phyloP scores from a whole-genome alignment of 2,329 filamentous ascomycete genomes.

The Fusarium marasasianum region DNA sequence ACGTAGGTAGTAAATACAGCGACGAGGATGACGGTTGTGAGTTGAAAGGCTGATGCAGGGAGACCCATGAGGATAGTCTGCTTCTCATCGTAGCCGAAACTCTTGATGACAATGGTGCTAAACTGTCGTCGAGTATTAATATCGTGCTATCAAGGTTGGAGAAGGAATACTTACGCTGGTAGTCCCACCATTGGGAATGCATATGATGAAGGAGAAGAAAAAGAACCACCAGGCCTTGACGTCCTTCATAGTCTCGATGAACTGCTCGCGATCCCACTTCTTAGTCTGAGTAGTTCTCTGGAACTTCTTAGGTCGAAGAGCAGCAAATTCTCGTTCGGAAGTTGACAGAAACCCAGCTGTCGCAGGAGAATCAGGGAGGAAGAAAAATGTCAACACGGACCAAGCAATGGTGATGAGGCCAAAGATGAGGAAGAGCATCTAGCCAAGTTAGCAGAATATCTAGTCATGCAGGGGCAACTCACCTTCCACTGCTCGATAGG shows the following conservation, averaged over 20 bases:
- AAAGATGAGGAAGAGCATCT: conserved; percentile 14
- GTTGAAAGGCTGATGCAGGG: conserved; percentile 2
- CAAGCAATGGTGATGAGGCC: conserved; percentile 7
- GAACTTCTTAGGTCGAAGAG: conserved; percentile 4
- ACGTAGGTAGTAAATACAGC: conserved; percentile 6
- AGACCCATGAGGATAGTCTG: conserved; percentile 18
- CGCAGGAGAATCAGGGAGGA: not conserved
- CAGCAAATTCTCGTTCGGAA: conserved; percentile 8
- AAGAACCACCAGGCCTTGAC: conserved; percentile 19
- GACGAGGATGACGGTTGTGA: conserved; percentile 1
- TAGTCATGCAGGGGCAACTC: fast-evolving
- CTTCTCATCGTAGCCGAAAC: conserved; percentile 6
- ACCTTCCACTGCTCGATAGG: conserved; percentile 11
- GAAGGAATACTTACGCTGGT: not conserved
- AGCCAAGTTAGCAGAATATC: not conserved
- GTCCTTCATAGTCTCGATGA: conserved; percentile 5
- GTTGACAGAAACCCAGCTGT: not conserved
- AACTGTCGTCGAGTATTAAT: not conserved
- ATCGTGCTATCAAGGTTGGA: too few relatives aligned
- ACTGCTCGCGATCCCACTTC: not conserved
- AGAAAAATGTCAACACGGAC: not conserved
- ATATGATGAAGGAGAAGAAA: conserved; percentile 13
- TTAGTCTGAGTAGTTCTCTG: conserved; percentile 14
- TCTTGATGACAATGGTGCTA: conserved; percentile 15
- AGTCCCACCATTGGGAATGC: conserved; percentile 4